phyloP scores from a whole-genome alignment of 1,284 basidiomycete species.

The Gymnopus androsaceus region DNA sequence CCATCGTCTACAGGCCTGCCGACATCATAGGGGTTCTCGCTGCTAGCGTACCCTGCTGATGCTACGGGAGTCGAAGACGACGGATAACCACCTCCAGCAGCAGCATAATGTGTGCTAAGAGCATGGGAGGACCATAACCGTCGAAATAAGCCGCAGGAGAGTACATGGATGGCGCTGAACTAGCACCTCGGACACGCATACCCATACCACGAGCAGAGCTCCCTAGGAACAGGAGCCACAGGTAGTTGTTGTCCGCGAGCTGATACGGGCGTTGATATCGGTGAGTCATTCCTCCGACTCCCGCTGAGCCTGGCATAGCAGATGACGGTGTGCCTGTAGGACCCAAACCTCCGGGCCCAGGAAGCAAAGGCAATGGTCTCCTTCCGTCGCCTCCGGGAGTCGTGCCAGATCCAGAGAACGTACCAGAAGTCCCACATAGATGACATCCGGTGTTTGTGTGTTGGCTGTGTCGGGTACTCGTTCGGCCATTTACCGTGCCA shows the following conservation, averaged over 20 bases:
- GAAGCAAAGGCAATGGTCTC: background rate
- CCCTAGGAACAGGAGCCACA: background rate
- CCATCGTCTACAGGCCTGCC: background rate
- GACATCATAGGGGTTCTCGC: background rate
- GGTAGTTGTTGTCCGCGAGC: background rate
- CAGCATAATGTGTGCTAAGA: background rate
- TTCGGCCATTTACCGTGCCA: too few relatives aligned
- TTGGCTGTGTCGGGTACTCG: too few relatives aligned
- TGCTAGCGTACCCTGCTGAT: background rate
- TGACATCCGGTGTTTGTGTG: too few relatives aligned
- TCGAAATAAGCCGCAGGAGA: too few relatives aligned
- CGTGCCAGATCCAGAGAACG: background rate
- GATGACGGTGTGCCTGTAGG: background rate
- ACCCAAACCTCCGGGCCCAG: too few relatives aligned
- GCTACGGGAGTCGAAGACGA: background rate
- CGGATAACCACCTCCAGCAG: background rate
- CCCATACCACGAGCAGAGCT: too few relatives aligned
- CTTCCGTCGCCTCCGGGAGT: background rate
- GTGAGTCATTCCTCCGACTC: background rate
- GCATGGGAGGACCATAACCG: background rate
- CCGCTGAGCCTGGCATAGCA: too few relatives aligned
- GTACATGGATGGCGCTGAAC: background rate
- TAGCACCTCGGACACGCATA: too few relatives aligned
- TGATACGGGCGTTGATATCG: too few relatives aligned
- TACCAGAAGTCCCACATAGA: background rate